Evolutionary conservation across 441 rosid genomes (phyloP), one percentile per base, ranked within the genome.

Genomic region (Gossypium davidsonii): DNA sequence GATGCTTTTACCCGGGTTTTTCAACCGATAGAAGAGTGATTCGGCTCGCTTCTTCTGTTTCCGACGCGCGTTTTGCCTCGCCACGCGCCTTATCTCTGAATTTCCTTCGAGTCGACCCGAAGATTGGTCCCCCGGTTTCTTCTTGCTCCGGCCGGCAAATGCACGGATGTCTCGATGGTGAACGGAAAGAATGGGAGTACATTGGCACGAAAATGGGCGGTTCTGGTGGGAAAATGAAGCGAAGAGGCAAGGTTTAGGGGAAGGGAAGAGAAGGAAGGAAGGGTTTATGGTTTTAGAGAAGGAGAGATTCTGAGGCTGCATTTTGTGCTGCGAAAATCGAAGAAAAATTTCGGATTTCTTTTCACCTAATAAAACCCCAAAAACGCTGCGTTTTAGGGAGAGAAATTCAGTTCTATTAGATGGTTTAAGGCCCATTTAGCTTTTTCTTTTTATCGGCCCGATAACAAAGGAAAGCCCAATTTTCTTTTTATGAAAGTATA

Each of bases 71-170:
- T 79, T 85, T 6, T 83, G 81, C 80, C 81, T 90, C 23, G 81
- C 73, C n/a, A 76, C 73, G 14, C 88, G 90, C 67, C 90, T 90
- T 57, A 78, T 23, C 57, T 75, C 88, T 0, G 90, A 44, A 59
- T 76, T 82, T 1, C 92, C 94, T 72, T 87, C 96, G 23, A 85
- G 78, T 67, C 94, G 83, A 8, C 95, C 92, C 0, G 89, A 77
- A 2, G 87, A 83, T 0, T 86, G 69, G 6, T 90, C 95, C 12
- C 86, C 90, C 12, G 87, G 78, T 76, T 89, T 86, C 82, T 87
- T 91, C 90, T 89, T 94, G 89, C 95, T 90, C 78, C 96, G 82
- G 39, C 98, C 97, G 15, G 98, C 91, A 63, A 90, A 72, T n/a
- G 92, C 82, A 7, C 94, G 86, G 34, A 85, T 72, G 63, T 89